Percentiles rank a stretch among this genome's conserved stretches.
phyloP scores from a whole-genome alignment of 371 early-diverging fungal species.

The Actinomortierella wolfii region DNA sequence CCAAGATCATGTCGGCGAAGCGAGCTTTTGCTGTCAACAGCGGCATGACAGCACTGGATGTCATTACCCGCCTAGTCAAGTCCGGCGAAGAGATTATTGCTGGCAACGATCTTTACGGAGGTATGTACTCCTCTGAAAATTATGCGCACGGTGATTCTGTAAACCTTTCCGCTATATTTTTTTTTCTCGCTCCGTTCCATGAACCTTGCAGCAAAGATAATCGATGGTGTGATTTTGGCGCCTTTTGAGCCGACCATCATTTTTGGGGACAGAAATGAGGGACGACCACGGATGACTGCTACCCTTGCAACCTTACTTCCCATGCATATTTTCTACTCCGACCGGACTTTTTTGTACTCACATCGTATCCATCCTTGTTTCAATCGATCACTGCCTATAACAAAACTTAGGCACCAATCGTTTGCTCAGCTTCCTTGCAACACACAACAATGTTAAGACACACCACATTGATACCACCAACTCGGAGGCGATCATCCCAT shows the following conservation, averaged over 20 bases:
- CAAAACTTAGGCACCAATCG: slow-evolving; percentile 75
- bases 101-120: slow-evolving; percentile 91
- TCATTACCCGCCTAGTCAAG: slow-evolving; percentile 78
- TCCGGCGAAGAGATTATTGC: slow-evolving; percentile 86
- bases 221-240: not conserved
- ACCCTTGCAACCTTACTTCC: no score
- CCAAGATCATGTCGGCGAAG: slow-evolving; percentile 83
- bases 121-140: slow-evolving; percentile 29
- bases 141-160: not conserved
- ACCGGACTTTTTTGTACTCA: no score
- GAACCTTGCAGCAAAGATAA: not conserved
- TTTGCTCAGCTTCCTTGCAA: slow-evolving; percentile 71
- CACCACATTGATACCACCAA: slow-evolving; percentile 87
- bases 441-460: slow-evolving; percentile 72
- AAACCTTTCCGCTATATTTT: no score
- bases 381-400: not conserved
- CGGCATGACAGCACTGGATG: slow-evolving; percentile 92
- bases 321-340: no score
- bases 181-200: no score
- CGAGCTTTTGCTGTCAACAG: slow-evolving; percentile 78
- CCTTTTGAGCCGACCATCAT: not conserved
- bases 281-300: no score
- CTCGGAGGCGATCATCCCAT: slow-evolving; percentile 59
- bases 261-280: no score
- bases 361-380: not conserved